These are phyloP conservation scores for Sclerotiophoma versabilis DNA, from an alignment of 2,329 filamentous ascomycete genomes.

Conservation along the genomic window DNA sequence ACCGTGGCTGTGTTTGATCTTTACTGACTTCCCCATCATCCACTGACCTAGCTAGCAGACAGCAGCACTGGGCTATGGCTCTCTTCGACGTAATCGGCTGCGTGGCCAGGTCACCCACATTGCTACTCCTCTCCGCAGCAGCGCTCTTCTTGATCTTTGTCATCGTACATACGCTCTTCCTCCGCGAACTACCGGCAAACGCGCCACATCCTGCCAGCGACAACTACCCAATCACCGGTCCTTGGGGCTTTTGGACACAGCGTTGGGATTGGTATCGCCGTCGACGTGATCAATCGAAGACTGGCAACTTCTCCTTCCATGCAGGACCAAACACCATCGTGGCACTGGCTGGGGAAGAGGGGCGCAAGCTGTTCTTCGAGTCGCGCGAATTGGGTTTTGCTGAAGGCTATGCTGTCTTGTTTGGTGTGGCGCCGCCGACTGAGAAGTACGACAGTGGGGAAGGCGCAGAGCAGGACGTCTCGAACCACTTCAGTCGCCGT, in stretches of 20 bases:
- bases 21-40: neutral
- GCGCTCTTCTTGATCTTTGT: conserved; percentile 22
- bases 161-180: conserved; percentile 22
- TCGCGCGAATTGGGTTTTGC: conserved; percentile 53
- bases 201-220: conserved; percentile 30
- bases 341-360: conserved; percentile 53
- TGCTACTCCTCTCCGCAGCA: conserved; percentile 16
- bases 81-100: conserved; percentile 5
- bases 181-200: conserved; percentile 30
- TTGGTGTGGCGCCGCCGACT: conserved; percentile 29
- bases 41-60: neutral
- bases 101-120: conserved; percentile 16
- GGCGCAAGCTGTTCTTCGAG: conserved; percentile 56
- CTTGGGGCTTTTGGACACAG: conserved; percentile 56
- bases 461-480: conserved; percentile 20
- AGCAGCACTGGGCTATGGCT: conserved; percentile 11
- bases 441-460: conserved; percentile 18
- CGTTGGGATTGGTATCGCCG: conserved; percentile 55
- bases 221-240: conserved; percentile 54
- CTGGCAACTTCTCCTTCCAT: conserved; percentile 59
- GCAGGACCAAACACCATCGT: conserved; percentile 57
- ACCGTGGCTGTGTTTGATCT: neutral
- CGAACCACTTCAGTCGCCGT: conserved; percentile 32
- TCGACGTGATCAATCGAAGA: conserved; percentile 39
- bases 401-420: conserved; percentile 50